Conservation (phyloP, 2,329 filamentous ascomycete species). For the Cladophialophora chaetospira region DNA sequence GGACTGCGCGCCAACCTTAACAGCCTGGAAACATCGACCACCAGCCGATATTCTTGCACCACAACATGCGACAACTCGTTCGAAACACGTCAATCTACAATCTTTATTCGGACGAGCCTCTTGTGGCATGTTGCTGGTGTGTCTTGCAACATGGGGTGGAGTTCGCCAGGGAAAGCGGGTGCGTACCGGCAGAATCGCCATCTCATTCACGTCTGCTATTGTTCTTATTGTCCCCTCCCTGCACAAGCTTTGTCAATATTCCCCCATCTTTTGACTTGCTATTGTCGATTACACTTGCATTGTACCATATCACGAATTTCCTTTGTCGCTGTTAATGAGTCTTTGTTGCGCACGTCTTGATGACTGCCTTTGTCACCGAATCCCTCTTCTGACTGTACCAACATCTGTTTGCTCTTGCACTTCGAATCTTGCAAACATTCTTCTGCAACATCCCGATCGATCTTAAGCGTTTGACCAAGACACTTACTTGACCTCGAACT, state of each 20-base stretch:
- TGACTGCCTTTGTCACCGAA: conserved; percentile 22
- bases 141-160: conserved; percentile 18
- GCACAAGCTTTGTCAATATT: conserved; percentile 11
- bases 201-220: conserved; percentile 23
- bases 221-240: conserved; percentile 23
- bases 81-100: conserved; percentile 20
- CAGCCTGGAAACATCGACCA: conserved; percentile 21
- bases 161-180: conserved; percentile 26
- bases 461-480: not conserved
- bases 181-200: conserved; percentile 18
- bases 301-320: conserved; percentile 26
- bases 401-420: conserved; percentile 8
- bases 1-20: conserved; percentile 26
- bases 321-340: conserved; percentile 26
- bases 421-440: not conserved
- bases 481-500: conserved; percentile 16
- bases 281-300: conserved; percentile 15
- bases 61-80: conserved; percentile 20
- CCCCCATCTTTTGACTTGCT: conserved; percentile 13
- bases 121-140: conserved; percentile 26
- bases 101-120: conserved; percentile 14
- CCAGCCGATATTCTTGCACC: conserved; percentile 27
- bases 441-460: not conserved
- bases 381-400: conserved; percentile 11
- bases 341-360: conserved; percentile 19